These are phyloP conservation scores for Drechslerella dactyloides DNA, from an alignment of 2,329 filamentous ascomycete species.

Conservation along the genomic window DNA sequence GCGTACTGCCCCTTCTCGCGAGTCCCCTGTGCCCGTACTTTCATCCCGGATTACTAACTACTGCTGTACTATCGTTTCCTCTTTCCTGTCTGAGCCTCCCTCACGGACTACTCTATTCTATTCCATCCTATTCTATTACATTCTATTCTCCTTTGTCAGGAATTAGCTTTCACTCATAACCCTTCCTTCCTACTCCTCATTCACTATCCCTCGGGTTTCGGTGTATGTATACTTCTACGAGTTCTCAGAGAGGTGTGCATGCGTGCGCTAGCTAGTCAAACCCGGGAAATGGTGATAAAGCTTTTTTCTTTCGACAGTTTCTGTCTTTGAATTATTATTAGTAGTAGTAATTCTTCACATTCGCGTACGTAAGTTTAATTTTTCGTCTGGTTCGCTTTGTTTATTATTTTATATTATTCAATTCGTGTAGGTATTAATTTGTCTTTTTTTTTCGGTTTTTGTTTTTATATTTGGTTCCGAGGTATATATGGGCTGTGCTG, in stretches of 20 bases:
- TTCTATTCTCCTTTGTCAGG: constrained; percentile 1
- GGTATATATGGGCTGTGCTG: constrained; percentile 17
- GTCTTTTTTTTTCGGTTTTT: too few relatives aligned
- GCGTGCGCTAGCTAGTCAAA: background rate
- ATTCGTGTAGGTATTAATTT: constrained; percentile 21
- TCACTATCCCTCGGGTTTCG: background rate
- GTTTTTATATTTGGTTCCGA: constrained; percentile 14
- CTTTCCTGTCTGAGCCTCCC: constrained; percentile 16
- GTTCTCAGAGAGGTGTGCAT: constrained; percentile 2
- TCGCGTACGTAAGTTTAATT: background rate
- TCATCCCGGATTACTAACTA: background rate
- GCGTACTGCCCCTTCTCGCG: constrained; percentile 1
- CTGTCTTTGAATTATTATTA: background rate
- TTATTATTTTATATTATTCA: constrained; percentile 16
- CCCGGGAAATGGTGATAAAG: too few relatives aligned
- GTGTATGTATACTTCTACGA: constrained; percentile 2
- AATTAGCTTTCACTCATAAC: too few relatives aligned
- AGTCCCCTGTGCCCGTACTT: background rate
- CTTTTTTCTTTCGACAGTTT: too few relatives aligned
- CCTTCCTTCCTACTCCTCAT: background rate
- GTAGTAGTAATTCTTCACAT: too few relatives aligned
- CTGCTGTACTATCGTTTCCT: too few relatives aligned
- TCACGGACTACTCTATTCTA: background rate
- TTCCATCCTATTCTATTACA: background rate
- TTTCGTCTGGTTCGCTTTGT: constrained; percentile 7